These are phyloP conservation scores for Cordyceps cicadae DNA, from an alignment of 2,329 filamentous ascomycete species.

Conservation along the genomic window DNA sequence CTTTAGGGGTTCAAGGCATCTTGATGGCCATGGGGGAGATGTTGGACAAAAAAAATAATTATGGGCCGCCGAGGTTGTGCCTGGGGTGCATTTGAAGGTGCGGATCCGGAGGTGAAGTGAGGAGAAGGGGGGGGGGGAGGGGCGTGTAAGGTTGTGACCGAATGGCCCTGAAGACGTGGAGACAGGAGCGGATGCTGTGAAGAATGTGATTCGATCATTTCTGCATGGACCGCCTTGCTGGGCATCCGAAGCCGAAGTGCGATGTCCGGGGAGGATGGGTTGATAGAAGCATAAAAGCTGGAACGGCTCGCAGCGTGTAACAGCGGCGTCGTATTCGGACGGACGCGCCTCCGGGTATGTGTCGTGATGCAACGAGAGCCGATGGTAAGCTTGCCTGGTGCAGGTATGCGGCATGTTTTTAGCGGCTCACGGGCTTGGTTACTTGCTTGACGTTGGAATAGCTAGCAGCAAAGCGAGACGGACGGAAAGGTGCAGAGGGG, in stretches of 20 bases:
- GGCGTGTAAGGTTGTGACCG: neutral
- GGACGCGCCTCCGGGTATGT: neutral
- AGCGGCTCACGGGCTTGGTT: neutral
- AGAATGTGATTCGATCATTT: neutral
- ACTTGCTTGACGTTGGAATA: too few species aligned
- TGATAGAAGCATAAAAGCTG: neutral
- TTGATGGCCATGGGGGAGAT: neutral
- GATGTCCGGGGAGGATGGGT: neutral
- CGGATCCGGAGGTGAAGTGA: neutral
- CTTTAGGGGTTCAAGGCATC: neutral
- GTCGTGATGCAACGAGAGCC: neutral
- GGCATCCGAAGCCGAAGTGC: neutral
- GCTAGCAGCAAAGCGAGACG: too few species aligned
- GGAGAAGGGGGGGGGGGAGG: neutral
- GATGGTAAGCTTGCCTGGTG: neutral
- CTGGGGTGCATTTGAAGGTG: neutral
- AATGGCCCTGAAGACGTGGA: neutral
- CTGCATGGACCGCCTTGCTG: neutral
- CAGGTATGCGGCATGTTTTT: too few species aligned
- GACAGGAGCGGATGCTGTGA: neutral
- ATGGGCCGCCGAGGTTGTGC: neutral
- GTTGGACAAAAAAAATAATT: too few species aligned
- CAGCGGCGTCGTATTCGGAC: neutral
- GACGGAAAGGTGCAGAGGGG: too few species aligned
- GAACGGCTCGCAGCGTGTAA: neutral